These are phyloP conservation scores for Paramyrothecium sp. DNA, from an alignment of 2,329 filamentous ascomycete genomes.

Conservation along the genomic window DNA sequence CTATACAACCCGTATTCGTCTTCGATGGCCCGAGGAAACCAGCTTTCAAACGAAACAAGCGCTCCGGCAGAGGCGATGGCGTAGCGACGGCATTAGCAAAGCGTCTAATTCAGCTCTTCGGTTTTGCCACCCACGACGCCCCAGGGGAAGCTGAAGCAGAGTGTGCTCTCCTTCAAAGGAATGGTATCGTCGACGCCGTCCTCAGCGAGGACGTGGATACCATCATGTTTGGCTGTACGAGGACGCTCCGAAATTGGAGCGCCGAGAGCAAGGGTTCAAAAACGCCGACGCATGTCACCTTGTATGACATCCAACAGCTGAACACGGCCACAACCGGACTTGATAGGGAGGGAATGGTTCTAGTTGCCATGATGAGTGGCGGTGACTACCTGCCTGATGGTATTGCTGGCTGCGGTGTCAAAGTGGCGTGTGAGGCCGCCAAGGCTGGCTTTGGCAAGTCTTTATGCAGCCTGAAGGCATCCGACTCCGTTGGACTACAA, in stretches of 20 bases:
- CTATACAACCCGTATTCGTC: slow-evolving; percentile 85
- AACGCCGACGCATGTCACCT: slow-evolving; percentile 78
- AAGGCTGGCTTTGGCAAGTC: slow-evolving; percentile 80
- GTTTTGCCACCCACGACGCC: slow-evolving; percentile 79
- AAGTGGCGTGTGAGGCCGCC: slow-evolving; percentile 86
- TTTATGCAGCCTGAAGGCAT: slow-evolving; percentile 63
- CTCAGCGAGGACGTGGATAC: slow-evolving; percentile 96
- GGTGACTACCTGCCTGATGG: slow-evolving; percentile 92
- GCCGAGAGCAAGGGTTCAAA: slow-evolving; percentile 66
- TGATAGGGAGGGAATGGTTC: slow-evolving; percentile 84
- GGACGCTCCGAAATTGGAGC: slow-evolving; percentile 80
- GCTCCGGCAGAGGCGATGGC: slow-evolving; percentile 61
- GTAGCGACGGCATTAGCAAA: slow-evolving; percentile 77
- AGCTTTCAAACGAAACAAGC: slow-evolving; percentile 83
- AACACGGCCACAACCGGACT: slow-evolving; percentile 52
- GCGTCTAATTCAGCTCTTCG: slow-evolving; percentile 79
- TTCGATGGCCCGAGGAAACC: slow-evolving; percentile 88
- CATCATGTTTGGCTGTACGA: slow-evolving; percentile 89
- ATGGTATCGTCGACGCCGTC: slow-evolving; percentile 86
- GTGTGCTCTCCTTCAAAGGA: slow-evolving; percentile 80
- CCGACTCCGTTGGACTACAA: slow-evolving; percentile 57
- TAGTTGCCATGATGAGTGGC: slow-evolving; percentile 92
- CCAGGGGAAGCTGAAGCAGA: slow-evolving; percentile 96
- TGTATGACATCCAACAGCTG: slow-evolving; percentile 68
- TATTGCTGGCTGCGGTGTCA: slow-evolving; percentile 82